Percentiles rank a stretch among this genome's conserved stretches.
Evolutionary conservation across 2,329 filamentous ascomycete genomes (phyloP).

Genomic region (Emydomyces testavorans): DNA sequence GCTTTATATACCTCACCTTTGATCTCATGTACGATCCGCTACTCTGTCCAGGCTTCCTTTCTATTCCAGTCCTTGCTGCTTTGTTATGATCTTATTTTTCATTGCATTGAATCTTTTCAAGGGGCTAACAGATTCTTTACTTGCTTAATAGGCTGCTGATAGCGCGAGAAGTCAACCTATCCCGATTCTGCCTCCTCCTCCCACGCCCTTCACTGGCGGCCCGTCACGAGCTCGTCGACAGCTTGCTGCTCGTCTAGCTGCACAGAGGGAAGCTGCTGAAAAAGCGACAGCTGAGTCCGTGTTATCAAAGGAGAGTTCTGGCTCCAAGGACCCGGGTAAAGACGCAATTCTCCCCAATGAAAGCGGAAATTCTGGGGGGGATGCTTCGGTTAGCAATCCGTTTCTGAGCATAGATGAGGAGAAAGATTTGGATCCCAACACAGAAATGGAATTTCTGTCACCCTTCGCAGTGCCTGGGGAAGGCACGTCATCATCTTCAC

Average conservation of each 20-base stretch:
- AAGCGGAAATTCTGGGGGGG: not conserved
- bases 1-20: too few relatives aligned
- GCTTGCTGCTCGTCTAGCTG: constrained; percentile 74
- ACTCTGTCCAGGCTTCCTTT: not conserved
- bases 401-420: constrained; percentile 6
- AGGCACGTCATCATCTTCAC: constrained; percentile 17
- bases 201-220: constrained; percentile 69
- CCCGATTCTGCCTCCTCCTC: constrained; percentile 44
- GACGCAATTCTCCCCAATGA: not conserved
- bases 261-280: constrained; percentile 55
- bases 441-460: constrained; percentile 8
- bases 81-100: not conserved
- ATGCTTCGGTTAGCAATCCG: constrained; percentile 1
- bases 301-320: constrained; percentile 22
- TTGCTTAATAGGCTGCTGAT: not conserved
- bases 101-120: not conserved
- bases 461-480: constrained; percentile 7
- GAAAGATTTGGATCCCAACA: constrained; percentile 3
- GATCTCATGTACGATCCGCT: too few relatives aligned
- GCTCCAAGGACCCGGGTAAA: constrained; percentile 14
- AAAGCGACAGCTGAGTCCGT: constrained; percentile 26
- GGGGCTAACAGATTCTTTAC: not conserved
- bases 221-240: constrained; percentile 79
- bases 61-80: not conserved
- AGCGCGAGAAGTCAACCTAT: constrained; percentile 26